Percentiles rank a stretch among this genome's conserved stretches.
These are phyloP conservation scores for Allodekkera sacchari DNA, from an alignment of 805 yeast genomes.

Conservation along the genomic window DNA sequence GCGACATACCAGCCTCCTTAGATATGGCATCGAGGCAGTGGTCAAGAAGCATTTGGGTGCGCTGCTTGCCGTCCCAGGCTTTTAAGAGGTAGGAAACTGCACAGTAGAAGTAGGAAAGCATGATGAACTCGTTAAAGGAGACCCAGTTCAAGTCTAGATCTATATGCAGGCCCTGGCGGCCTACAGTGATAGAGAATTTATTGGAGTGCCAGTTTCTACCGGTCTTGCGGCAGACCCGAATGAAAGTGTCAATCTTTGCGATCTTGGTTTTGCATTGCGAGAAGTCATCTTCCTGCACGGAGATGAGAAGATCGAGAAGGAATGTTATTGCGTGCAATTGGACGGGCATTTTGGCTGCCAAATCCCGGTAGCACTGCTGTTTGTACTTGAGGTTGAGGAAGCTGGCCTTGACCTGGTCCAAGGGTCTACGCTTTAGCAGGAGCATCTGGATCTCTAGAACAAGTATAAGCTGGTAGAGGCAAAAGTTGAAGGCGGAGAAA, in stretches of 20 bases:
- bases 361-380: constrained; percentile 5
- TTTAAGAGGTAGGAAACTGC: constrained; percentile 32
- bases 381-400: constrained; percentile 11
- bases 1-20: not conserved
- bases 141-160: constrained; percentile 30
- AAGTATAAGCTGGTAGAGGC: constrained; percentile 17
- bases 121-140: constrained; percentile 33
- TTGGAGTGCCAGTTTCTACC: not conserved
- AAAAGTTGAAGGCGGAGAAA: constrained; percentile 7
- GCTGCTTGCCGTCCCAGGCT: constrained; percentile 26
- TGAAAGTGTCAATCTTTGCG: constrained; percentile 16
- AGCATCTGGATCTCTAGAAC: constrained; percentile 24
- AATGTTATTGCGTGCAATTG: constrained; percentile 28
- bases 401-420: constrained; percentile 12
- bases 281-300: constrained; percentile 23
- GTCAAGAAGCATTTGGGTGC: constrained; percentile 29
- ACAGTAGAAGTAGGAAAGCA: constrained; percentile 32
- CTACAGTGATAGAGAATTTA: not conserved
- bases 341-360: constrained; percentile 11
- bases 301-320: constrained; percentile 20
- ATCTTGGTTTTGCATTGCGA: constrained; percentile 19
- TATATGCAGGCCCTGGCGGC: constrained; percentile 4
- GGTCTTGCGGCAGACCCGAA: constrained; percentile 15
- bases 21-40: constrained; percentile 21
- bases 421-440: constrained; percentile 23